Evolutionary conservation across 78 protist genomes (phyloP).

Genomic region (Creolimax fragrantissima): DNA sequence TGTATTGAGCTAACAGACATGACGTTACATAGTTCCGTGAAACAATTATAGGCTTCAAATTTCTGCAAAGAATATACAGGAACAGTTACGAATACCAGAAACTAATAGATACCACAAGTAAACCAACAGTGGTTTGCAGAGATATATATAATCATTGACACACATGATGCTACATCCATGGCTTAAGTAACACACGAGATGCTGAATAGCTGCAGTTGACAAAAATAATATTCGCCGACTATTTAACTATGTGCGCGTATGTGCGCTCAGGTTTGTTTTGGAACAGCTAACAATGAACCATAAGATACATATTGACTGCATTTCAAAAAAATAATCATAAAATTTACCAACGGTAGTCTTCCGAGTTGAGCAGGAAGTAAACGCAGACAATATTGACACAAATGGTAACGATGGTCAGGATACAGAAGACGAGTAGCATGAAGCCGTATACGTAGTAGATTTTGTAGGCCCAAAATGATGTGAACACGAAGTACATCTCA

Average conservation of each 20-base stretch:
- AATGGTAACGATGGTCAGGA: conserved; percentile 58
- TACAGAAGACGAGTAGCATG: conserved; percentile 60
- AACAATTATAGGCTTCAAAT: too few species aligned
- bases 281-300: too few species aligned
- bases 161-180: too few species aligned
- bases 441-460: conserved; percentile 87
- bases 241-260: too few species aligned
- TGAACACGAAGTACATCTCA: conserved; percentile 85
- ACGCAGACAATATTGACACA: conserved; percentile 66
- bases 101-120: not conserved
- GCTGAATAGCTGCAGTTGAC: too few species aligned
- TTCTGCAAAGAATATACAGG: not conserved
- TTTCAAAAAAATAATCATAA: too few species aligned
- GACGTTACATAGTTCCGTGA: too few species aligned
- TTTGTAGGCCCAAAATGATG: conserved; percentile 90
- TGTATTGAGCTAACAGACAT: too few species aligned
- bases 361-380: conserved; percentile 76
- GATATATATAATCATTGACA: not conserved
- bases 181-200: too few species aligned
- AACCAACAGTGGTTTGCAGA: not conserved
- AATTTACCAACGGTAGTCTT: conserved; percentile 77
- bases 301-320: too few species aligned
- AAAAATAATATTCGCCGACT: too few species aligned
- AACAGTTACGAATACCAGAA: not conserved
- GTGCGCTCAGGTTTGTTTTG: too few species aligned